Base-by-base conservation (phyloP, 805 yeast species). In the Maudiozyma bulderi region DNA sequence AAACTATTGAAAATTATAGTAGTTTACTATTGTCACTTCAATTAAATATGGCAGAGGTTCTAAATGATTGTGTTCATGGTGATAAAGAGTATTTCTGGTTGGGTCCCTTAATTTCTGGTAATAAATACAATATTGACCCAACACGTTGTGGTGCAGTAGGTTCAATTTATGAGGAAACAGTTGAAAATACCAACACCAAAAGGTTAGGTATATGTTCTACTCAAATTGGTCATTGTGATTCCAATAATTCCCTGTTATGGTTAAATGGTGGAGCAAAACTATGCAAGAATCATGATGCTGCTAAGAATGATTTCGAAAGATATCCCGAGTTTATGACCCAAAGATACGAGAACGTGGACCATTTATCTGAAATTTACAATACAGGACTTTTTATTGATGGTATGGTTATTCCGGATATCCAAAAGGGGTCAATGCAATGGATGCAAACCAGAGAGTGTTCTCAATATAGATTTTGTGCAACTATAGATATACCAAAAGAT, bases 11-110 rank as follows among this genome's bases (percentile, higher is more conserved):
- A 14, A 32, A n/a, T 14, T 44, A 56, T 9, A 44, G 53, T 35
- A 58, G 58, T 31, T 48, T 55, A 15, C 43, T 60, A 14, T 44
- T 58, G 33, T 54, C 63, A 1, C 50, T 56, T 33, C 49, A 57
- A 47, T 48, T 61, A 30, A 54, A 61, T 43, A 50, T 60, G 35
- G 55, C 54, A 28, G 57, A 52, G 2, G 56, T 74, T 77, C 60
- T 55, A 72, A 5, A 62, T 70, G 38, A 49, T 61, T 62, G 64
- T 48, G 57, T 81, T 13, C 83, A 84, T 73, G 91, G 91, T 28
- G 91, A 84, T 52, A 84, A 84, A 55, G 90, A 84, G 57, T 69
- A 82, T 55, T 80, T 82, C 57, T 83, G 90, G 89, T 60, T 84
- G 33, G 84, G 84, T 2, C 75, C 77, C 60, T 54, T 74, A 4